Evolutionary conservation across 192 early-diverging fungal genomes (phyloP), one percentile per base, ranked within the genome.

Genomic region (Linderina pennispora): DNA sequence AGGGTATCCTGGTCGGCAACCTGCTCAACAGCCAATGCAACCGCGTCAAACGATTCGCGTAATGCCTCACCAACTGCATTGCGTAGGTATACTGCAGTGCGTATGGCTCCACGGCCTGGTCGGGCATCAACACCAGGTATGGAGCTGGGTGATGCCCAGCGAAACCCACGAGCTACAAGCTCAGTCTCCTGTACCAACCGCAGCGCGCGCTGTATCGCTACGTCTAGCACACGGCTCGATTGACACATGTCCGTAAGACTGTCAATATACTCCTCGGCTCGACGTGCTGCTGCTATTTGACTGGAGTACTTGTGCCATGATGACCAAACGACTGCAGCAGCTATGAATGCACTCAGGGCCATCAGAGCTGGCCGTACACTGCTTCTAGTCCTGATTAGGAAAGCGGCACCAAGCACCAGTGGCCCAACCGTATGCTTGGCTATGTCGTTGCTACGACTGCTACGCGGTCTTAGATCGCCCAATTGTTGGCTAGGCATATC

Each of bases 151-250:
- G n/a, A n/a, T n/a, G n/a, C n/a, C n/a, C n/a, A n/a, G n/a, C 60
- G 55, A 16, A 63, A 55, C 10, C 67, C 67, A 0, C 50, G 19
- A 0, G 45, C 11, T 1, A 70, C 51, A 48, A 70, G 48, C 16
- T 51, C 55, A 2, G 63, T 20, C 7, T 70, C 67, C 33, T 55
- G 60, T 1, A 63, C 40, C 31, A 44, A 51, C 26, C 52, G 43
- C 15, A 70, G 42, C 3, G 55, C 55, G 2, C 45, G 42, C 35
- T 70, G 55, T 5, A 55, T 11, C 31, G 55, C 25, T 0, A 22
- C 36, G 23, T 70, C 67, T 18, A 70, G 31, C 7, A 15, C 17
- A 3, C 67, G 59, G 9, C 51, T 50, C 7, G 31, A 23, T 9
- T 19, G 23, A 0, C 24, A 24, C 45, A 53, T 44, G 4, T 10